These are phyloP conservation scores for Dryadomyces sulphureus DNA, from an alignment of 2,329 filamentous ascomycete genomes.

Conservation along the genomic window DNA sequence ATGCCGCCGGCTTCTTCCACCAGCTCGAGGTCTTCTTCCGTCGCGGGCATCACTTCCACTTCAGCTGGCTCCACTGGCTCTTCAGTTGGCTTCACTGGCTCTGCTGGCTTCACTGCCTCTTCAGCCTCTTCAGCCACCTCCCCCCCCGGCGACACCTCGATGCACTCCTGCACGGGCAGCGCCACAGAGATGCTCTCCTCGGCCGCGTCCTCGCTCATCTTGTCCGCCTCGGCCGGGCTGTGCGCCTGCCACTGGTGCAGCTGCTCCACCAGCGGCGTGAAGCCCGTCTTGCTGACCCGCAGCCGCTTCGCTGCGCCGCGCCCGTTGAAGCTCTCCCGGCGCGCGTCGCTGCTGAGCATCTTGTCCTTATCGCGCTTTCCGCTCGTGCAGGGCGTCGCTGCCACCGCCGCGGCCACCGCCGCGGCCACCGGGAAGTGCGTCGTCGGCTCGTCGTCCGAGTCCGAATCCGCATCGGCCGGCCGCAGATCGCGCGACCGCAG, in stretches of 20 bases:
- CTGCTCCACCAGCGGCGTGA: slow-evolving; percentile 49
- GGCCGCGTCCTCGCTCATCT: slow-evolving; percentile 27
- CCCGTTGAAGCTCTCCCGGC: slow-evolving; percentile 9
- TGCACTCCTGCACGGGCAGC: not conserved
- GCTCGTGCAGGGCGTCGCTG: slow-evolving; percentile 27
- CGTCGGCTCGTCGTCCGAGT: slow-evolving; percentile 39
- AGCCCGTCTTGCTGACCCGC: slow-evolving; percentile 27
- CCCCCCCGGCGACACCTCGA: not conserved
- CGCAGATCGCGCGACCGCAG: slow-evolving; percentile 33
- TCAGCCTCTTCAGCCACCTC: slow-evolving; percentile 10
- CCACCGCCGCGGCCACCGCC: slow-evolving; percentile 17
- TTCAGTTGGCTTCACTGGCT: not conserved
- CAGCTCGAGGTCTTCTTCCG: slow-evolving; percentile 41
- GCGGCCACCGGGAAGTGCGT: slow-evolving; percentile 9
- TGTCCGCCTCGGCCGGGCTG: slow-evolving; percentile 26
- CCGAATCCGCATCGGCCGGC: slow-evolving; percentile 35
- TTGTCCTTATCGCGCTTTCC: slow-evolving; percentile 7
- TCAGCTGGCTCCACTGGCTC: slow-evolving; percentile 7
- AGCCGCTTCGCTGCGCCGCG: slow-evolving; percentile 16
- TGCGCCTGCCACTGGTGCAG: slow-evolving; percentile 47
- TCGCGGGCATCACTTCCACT: slow-evolving; percentile 29
- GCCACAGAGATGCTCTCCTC: not conserved
- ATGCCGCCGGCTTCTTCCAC: slow-evolving; percentile 45
- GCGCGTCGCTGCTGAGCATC: slow-evolving; percentile 2
- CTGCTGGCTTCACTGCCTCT: slow-evolving; percentile 5